A percentile compares a stretch with the other conserved stretches of the same genome.
These are phyloP conservation scores for Sarcodon sp. DNA, from an alignment of 768 basidiomycete genomes.

Conservation along the genomic window DNA sequence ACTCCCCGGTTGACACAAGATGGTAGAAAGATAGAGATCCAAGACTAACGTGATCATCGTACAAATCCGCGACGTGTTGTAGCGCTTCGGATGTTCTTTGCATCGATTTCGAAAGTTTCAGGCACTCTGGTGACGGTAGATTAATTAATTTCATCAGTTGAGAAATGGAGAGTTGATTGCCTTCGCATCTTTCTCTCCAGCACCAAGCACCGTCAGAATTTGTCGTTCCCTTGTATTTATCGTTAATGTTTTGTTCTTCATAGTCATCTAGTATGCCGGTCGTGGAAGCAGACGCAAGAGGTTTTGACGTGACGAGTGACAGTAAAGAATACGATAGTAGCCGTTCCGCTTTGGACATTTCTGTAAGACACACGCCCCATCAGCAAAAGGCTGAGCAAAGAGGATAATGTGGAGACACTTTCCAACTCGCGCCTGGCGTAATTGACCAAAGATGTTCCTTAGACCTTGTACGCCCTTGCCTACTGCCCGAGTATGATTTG, in stretches of 20 bases:
- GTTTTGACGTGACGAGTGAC: constrained; percentile 63
- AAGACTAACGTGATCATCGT: constrained; percentile 59
- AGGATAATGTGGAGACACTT: constrained; percentile 8
- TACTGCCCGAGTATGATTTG: constrained; percentile 49
- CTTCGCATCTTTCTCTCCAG: constrained; percentile 69
- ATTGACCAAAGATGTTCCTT: constrained; percentile 44
- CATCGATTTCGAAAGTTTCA: constrained; percentile 66
- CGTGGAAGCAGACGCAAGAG: constrained; percentile 34
- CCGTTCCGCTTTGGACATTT: constrained; percentile 70
- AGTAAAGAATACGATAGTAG: constrained; percentile 61
- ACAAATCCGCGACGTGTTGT: constrained; percentile 64
- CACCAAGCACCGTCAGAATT: constrained; percentile 78
- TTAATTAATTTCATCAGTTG: neutral
- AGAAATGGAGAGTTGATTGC: constrained; percentile 19
- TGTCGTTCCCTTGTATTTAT: constrained; percentile 38
- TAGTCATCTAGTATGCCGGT: constrained; percentile 27
- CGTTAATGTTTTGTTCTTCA: constrained; percentile 18
- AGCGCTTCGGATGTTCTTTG: constrained; percentile 65
- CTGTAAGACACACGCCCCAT: constrained; percentile 20
- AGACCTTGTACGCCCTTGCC: constrained; percentile 59
- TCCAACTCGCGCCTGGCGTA: constrained; percentile 63
- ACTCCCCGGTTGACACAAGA: neutral
- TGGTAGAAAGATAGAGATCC: neutral
- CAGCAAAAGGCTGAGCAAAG: neutral
- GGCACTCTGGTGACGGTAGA: constrained; percentile 36